Conservation (phyloP, 23 red algal species). For the Cyanidium caldarium region DNA sequence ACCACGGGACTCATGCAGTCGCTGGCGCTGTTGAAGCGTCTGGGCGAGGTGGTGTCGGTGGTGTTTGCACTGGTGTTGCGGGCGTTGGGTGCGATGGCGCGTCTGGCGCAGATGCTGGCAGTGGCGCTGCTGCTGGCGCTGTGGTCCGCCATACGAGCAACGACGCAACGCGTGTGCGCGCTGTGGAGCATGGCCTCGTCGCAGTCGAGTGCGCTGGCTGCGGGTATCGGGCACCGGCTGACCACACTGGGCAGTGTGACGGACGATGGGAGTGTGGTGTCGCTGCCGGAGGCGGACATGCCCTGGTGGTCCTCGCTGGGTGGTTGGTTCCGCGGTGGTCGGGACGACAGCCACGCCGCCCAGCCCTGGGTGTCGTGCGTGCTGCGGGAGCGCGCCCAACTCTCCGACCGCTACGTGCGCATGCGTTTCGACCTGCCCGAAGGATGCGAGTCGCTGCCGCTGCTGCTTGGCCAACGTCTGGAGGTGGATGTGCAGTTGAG, state of each 20-base stretch:
- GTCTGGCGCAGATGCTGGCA: background rate
- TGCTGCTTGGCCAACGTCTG: background rate
- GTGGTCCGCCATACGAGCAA: background rate
- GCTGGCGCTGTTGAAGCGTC: background rate
- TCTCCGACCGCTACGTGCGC: background rate
- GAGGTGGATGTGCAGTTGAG: background rate
- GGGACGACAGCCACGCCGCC: too few species aligned
- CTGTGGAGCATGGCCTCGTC: background rate
- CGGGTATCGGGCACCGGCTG: background rate
- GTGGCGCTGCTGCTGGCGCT: background rate
- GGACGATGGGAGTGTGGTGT: background rate
- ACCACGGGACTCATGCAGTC: background rate
- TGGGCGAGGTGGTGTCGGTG: background rate
- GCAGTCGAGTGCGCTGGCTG: background rate
- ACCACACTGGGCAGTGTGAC: too few species aligned
- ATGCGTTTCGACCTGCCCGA: constrained; percentile 1
- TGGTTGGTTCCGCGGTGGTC: background rate
- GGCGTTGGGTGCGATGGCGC: background rate
- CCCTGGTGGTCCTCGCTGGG: background rate
- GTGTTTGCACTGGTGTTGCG: background rate
- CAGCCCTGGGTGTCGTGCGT: background rate
- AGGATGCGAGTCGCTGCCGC: background rate
- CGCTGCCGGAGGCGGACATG: background rate
- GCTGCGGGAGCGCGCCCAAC: background rate
- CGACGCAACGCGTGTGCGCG: background rate